A percentile compares a stretch with the other conserved stretches of the same genome.
Conservation (phyloP, 23 red algal genomes). For the Chondrus crispus region DNA sequence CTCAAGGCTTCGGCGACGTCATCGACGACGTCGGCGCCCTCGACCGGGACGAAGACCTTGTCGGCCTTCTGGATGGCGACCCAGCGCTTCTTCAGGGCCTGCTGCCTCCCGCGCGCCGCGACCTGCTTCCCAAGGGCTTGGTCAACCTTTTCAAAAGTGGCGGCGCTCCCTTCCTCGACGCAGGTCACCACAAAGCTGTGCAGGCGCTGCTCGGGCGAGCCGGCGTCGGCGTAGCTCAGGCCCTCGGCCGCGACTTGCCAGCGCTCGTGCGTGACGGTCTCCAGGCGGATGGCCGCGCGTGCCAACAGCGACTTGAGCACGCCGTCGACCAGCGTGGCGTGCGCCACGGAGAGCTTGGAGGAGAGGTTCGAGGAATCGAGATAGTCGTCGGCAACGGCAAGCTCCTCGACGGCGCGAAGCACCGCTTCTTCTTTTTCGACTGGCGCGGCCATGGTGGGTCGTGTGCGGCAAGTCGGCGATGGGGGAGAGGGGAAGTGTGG, state of each 20-base stretch:
- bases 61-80: conserved; percentile 67
- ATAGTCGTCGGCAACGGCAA: neutral
- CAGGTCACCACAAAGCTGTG: neutral
- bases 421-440: conserved; percentile 40
- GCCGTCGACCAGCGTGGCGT: conserved; percentile 73
- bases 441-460: neutral
- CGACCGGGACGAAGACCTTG: conserved; percentile 47
- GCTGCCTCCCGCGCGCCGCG: conserved; percentile 77
- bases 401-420: conserved; percentile 46
- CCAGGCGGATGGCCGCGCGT: conserved; percentile 44
- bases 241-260: conserved; percentile 82
- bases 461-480: neutral
- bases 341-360: conserved; percentile 19
- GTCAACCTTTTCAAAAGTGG: conserved; percentile 5
- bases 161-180: neutral
- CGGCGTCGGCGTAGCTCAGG: conserved; percentile 63
- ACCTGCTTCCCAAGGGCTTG: conserved; percentile 25
- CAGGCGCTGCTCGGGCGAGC: conserved; percentile 73
- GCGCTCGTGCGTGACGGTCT: conserved; percentile 66
- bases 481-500: no score
- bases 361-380: conserved; percentile 36
- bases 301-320: conserved; percentile 77
- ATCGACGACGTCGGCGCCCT: conserved; percentile 41
- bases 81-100: conserved; percentile 76
- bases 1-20: conserved; percentile 59